Evolutionary conservation across 2,329 filamentous ascomycete genomes (phyloP), one percentile per base, ranked within the genome.

Genomic region (Aspergillus fructus): DNA sequence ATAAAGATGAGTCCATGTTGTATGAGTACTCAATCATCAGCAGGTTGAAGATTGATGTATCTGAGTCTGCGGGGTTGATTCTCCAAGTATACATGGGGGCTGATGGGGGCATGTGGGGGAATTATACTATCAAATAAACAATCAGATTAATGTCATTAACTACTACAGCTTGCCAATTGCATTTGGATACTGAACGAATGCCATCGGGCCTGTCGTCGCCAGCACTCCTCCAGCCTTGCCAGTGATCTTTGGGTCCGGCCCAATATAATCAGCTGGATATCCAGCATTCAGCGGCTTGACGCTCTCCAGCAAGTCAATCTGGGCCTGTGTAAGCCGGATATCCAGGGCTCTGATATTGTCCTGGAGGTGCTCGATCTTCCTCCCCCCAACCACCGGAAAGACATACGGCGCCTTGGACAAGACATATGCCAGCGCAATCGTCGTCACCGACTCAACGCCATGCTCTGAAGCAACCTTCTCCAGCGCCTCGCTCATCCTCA

Each of bases 391-490:
- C 42, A 92, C 85, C 1, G 89, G 89, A 67, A 90, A 90, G 9
- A 91, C 85, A 65, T 90, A 85, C 0, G 87, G 83, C 1, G 86
- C 78, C 75, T 91, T 91, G 62, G 85, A 81, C 80, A 89, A 82
- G 13, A 91, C 84, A 66, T 92, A 92, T 2, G 89, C 89, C 23
- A 92, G 74, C 6, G 89, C 89, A 37, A 90, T 75, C 37, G 82
- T 82, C 3, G 85, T 88, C 49, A 89, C 79, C 2, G 69, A 73
- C 21, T 79, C 76, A 1, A 80, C 75, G 1, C 81, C 81, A 63
- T 86, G 83, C 58, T 80, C 76, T 7, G 78, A 77, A 0, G 83
- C 85, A 6, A 89, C 79, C 62, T 84, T 79, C 33, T 82, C 85
- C 0, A 91, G 78, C 1, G 83, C 83, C 19, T 76, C 78, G 55